Base-by-base conservation (phyloP, 1,139 yeast species). In the Diutina pseudorugosa region DNA sequence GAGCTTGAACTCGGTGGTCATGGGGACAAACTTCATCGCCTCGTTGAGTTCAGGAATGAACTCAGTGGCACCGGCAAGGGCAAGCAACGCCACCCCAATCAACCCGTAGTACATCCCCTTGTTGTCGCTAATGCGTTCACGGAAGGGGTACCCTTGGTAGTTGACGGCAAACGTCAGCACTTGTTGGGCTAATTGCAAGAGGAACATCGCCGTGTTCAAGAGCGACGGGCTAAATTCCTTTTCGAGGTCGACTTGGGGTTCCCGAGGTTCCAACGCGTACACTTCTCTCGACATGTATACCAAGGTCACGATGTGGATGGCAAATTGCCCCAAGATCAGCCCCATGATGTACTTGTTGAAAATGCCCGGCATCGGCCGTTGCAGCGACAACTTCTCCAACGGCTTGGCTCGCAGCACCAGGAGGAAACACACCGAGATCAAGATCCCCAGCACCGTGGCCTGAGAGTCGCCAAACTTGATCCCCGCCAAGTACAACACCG, bases 391-490 rank as follows among this genome's bases (percentile, higher is more conserved):
- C 67, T 89, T 87, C 57, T 93, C 88, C 55, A 91, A 73, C 41
- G 98, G 95, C 62, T 82, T 84, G 65, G 98, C 97, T 64, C 96
- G 85, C 36, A 98, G 90, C 62, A 93, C 90, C 51, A 96, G 88
- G 68, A 91, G 77, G 81, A 93, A 93, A 75, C 98, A 94, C 57
- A 91, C 95, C 55, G 96, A 85, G 65, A 93, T 76, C 62, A 93
- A 77, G 59, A 94, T 70, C 57, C 98, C 98, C 20, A 96, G 86
- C 54, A 86, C 85, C 41, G 98, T 93, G 20, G 96, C 90, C 73
- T 93, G 99, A 23, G 88, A 94, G 70, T 93, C 99, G 63, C 98
- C 97, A 68, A 93, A 89, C 70, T 94, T 93, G 63, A 94, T 95
- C 70, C 99, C 99, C 16, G 98, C 98, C 62, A 93, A 77, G 67